Evolutionary conservation across 2,329 filamentous ascomycete species (phyloP).

Genomic region (Ophiostoma sp.): DNA sequence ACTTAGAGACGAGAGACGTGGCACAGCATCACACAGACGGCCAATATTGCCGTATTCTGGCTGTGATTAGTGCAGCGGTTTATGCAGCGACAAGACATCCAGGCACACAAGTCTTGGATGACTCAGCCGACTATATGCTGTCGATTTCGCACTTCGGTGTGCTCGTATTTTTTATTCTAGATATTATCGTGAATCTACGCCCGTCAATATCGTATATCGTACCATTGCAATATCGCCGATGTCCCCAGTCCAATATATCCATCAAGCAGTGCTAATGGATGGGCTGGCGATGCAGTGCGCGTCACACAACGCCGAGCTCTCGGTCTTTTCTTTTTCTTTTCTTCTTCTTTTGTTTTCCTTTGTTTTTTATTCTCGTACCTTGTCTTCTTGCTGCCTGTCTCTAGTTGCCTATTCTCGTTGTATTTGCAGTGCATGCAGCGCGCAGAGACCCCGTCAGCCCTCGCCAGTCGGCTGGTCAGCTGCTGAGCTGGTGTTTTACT

Average conservation of each 20-base stretch:
- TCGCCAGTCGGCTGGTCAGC: neutral
- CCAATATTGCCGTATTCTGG: neutral
- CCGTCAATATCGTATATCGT: neutral
- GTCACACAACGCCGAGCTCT: neutral
- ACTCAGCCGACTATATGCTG: neutral
- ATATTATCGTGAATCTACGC: too few relatives aligned
- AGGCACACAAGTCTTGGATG: conserved; percentile 8
- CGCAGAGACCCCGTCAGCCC: neutral
- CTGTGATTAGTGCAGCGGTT: neutral
- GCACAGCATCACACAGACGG: neutral
- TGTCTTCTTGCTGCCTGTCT: neutral
- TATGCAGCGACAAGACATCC: conserved; percentile 1
- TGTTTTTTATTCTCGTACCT: neutral
- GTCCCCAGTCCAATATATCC: neutral
- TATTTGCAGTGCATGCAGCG: neutral
- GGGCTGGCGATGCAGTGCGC: neutral
- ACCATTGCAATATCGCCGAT: neutral
- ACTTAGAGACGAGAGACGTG: neutral
- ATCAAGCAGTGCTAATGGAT: neutral
- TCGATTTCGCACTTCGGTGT: too few relatives aligned
- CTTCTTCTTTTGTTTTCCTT: neutral
- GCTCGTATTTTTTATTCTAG: too few relatives aligned
- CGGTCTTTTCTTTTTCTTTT: neutral
- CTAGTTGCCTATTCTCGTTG: neutral
- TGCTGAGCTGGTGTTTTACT: neutral